Evolutionary conservation across 192 early-diverging fungal species (phyloP), one percentile per base, ranked within the genome.

Genomic region (Helicostylum pulchrum): DNA sequence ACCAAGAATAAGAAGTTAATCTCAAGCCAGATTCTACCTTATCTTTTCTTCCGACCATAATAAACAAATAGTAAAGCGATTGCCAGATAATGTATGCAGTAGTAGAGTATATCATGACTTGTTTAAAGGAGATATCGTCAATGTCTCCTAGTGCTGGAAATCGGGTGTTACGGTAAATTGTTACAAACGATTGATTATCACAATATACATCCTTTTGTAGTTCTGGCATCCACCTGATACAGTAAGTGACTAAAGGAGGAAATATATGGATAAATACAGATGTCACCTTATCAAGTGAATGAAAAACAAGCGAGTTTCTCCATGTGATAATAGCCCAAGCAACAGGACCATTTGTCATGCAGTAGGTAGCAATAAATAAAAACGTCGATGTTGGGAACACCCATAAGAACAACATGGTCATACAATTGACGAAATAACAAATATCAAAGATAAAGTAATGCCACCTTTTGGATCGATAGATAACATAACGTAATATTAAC

Each of bases 241-340:
- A 65, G 58, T 85, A 88, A 0, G 78, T 68, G 7, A 83, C 70
- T 31, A 88, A 72, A 4, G 83, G 77, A 1, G 87, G 87, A 45
- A 77, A 77, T 58, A 88, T 85, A 63, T 88, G 87, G 49, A 88
- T 84, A 47, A 77, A 77, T 9, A 88, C 77, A 2, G 82, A 84
- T 8, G 83, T 84, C n/a, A 84, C 78, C 69, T 89, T 89, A 72
- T 89, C 87, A 36, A 89, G 44, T 4, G 83, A 85, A 68, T 80
- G 84, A 48, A 86, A 83, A 6, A 86, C 82, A 5, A 86, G 61
- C 10, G 74, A 76, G 48, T 81, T 81, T 26, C 80, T 68, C 80
- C 80, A 81, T n/a, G 86, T 80, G 54, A 86, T 74, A 44, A 86
- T 87, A 0, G 87, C 87, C 68, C 81, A 81, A n/a, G 79, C 78